Conservation (phyloP, 257 asterid genomes). For the Plectranthus barbatus region DNA sequence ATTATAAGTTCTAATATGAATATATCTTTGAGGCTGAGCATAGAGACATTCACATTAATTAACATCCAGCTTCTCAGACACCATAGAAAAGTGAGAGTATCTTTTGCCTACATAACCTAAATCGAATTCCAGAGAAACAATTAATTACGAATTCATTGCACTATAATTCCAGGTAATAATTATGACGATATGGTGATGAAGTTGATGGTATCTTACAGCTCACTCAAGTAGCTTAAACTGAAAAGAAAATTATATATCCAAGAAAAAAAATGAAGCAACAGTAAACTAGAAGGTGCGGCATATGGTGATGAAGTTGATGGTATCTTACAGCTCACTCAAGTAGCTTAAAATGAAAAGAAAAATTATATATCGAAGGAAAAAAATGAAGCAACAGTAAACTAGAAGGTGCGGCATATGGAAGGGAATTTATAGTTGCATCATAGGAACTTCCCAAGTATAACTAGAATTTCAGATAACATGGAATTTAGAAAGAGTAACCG, state of each 20-base stretch:
- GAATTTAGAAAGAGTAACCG: not conserved
- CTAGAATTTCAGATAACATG: slow-evolving; percentile 1
- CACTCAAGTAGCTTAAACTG: not conserved
- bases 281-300: too few species aligned
- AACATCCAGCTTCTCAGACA: slow-evolving; percentile 11
- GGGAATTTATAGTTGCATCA: not conserved
- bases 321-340: slow-evolving; percentile 3
- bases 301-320: not conserved
- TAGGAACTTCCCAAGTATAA: not conserved
- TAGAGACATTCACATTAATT: not conserved
- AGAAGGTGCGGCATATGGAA: not conserved
- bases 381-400: slow-evolving; percentile 3
- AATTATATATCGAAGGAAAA: not conserved
- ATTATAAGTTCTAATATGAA: not conserved
- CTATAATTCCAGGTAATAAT: not conserved
- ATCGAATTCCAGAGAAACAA: not conserved
- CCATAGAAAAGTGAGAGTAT: not conserved
- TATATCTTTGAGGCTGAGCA: slow-evolving; percentile 7
- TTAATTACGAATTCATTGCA: slow-evolving; percentile 2
- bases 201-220: slow-evolving; percentile 1
- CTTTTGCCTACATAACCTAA: not conserved
- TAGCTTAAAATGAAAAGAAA: not conserved
- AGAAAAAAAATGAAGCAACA: not conserved
- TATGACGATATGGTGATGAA: not conserved
- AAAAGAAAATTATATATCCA: not conserved